phyloP scores from a whole-genome alignment of 768 basidiomycete genomes.

The Phlebiopsis gigantea region DNA sequence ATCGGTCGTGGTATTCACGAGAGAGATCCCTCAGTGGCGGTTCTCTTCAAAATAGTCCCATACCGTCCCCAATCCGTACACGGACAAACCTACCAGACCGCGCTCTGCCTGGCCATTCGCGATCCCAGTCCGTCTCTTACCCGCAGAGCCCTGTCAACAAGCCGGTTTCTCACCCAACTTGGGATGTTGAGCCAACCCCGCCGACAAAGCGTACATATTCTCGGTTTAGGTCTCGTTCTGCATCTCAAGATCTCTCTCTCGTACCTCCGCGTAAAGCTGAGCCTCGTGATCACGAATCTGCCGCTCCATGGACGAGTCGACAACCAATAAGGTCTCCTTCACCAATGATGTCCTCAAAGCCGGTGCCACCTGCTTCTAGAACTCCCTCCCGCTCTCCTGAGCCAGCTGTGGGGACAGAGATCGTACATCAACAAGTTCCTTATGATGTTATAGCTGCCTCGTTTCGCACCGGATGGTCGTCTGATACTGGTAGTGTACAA shows the following conservation, averaged over 20 bases:
- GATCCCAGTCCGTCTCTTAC: neutral
- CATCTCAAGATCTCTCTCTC: neutral
- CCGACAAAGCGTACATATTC: neutral
- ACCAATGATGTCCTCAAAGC: neutral
- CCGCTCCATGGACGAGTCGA: neutral
- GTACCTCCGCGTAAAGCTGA: neutral
- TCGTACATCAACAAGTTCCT: too few relatives aligned
- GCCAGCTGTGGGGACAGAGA: too few relatives aligned
- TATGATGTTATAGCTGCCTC: too few relatives aligned
- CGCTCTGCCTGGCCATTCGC: neutral
- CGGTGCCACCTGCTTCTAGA: too few relatives aligned
- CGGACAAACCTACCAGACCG: constrained; percentile 11
- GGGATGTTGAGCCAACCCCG: neutral
- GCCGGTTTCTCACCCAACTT: neutral
- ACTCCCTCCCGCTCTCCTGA: too few relatives aligned
- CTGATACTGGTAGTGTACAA: too few relatives aligned
- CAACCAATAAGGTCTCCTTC: neutral
- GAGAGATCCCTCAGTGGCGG: constrained; percentile 7
- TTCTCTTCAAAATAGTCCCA: neutral
- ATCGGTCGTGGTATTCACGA: neutral
- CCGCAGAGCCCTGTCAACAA: neutral
- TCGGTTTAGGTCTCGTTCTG: neutral
- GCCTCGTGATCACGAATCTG: neutral
- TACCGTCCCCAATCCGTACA: constrained; percentile 8
- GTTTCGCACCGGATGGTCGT: too few relatives aligned